A percentile compares a stretch with the other conserved stretches of the same genome.
Evolutionary conservation across 2,329 filamentous ascomycete species (phyloP).

Genomic region (Fusarium continuum): DNA sequence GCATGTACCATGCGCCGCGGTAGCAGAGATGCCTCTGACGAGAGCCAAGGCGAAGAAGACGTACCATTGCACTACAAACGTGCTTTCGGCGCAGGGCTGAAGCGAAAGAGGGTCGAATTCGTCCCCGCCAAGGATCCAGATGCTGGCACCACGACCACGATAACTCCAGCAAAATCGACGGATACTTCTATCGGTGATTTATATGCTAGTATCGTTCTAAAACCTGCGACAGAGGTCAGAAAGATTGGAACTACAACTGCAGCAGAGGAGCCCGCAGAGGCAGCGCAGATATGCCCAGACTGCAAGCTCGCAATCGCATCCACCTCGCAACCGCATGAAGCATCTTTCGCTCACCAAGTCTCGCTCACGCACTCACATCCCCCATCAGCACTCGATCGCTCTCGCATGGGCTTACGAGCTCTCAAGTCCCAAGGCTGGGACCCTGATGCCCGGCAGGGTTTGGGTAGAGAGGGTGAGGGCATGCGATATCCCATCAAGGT

Average conservation of each 20-base stretch:
- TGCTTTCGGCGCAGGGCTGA: slow-evolving; percentile 66
- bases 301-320: slow-evolving; percentile 50
- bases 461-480: slow-evolving; percentile 77
- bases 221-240: slow-evolving; percentile 33
- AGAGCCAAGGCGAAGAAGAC: slow-evolving; percentile 53
- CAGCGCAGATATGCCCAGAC: slow-evolving; percentile 45
- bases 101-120: slow-evolving; percentile 64
- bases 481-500: slow-evolving; percentile 79
- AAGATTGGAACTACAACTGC: neutral
- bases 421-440: slow-evolving; percentile 77
- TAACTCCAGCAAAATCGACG: slow-evolving; percentile 31
- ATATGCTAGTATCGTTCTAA: slow-evolving; percentile 73
- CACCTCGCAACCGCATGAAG: slow-evolving; percentile 59
- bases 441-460: slow-evolving; percentile 74
- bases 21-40: slow-evolving; percentile 38
- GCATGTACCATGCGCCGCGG: slow-evolving; percentile 42
- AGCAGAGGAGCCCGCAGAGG: slow-evolving; percentile 33
- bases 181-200: slow-evolving; percentile 57
- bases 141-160: slow-evolving; percentile 32
- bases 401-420: slow-evolving; percentile 73
- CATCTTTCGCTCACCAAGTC: slow-evolving; percentile 76
- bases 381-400: slow-evolving; percentile 75
- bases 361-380: slow-evolving; percentile 74
- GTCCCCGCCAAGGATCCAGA: slow-evolving; percentile 61
- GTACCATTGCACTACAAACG: slow-evolving; percentile 62